These are phyloP conservation scores for Cladosporium velox DNA, from an alignment of 2,329 filamentous ascomycete genomes.

Conservation along the genomic window DNA sequence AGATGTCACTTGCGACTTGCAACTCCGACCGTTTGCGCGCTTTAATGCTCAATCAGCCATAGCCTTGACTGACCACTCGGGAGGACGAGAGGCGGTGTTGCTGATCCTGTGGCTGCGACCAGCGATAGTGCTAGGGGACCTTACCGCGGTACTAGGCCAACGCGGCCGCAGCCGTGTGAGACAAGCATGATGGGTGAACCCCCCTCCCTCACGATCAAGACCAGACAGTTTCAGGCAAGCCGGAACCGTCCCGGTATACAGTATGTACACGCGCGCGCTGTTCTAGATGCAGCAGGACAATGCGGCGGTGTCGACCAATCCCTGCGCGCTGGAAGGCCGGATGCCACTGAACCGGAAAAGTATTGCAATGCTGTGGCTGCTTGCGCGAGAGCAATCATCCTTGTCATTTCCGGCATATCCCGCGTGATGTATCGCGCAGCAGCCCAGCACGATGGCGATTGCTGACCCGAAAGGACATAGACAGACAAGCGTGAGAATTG, in stretches of 20 bases:
- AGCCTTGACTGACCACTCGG: background rate
- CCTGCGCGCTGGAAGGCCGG: background rate
- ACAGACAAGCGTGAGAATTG: background rate
- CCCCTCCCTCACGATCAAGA: conserved; percentile 11
- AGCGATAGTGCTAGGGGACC: background rate
- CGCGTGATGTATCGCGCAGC: conserved; percentile 16
- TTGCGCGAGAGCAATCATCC: conserved; percentile 17
- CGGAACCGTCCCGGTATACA: conserved; percentile 7
- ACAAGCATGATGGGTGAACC: conserved; percentile 11
- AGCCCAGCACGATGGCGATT: background rate
- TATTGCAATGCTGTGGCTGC: background rate
- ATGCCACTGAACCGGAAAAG: conserved; percentile 10
- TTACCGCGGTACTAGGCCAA: conserved; percentile 14
- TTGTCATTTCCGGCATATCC: conserved; percentile 11
- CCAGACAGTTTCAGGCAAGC: conserved; percentile 18
- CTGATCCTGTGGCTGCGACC: conserved; percentile 13
- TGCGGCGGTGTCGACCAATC: conserved; percentile 2
- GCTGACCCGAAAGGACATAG: conserved; percentile 1
- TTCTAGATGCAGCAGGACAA: conserved; percentile 17
- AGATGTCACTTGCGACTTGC: background rate
- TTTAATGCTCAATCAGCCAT: background rate
- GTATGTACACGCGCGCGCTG: conserved; percentile 15
- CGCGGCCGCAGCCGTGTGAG: conserved; percentile 15
- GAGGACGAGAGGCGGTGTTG: conserved; percentile 11
- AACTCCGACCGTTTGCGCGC: background rate